Evolutionary conservation across 148 eudicot species (phyloP), one percentile per base, ranked within the genome.

Genomic region (Fagopyrum homotropicum): DNA sequence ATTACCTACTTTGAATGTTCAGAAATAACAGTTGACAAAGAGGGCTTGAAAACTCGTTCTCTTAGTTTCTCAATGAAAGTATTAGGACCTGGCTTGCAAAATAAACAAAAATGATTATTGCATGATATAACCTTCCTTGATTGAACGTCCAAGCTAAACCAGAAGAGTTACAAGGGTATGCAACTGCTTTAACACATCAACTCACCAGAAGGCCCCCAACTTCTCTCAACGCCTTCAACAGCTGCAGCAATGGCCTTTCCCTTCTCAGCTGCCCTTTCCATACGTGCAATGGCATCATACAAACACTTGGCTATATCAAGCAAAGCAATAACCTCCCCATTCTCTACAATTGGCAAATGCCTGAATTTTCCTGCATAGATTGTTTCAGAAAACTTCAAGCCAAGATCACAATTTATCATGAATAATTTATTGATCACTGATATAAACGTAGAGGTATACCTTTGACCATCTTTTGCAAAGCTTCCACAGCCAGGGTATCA

Each of bases 1-100:
- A 89, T 90, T 90, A 92, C 96, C 97, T 95, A 95, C 98, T 89
- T 95, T 90, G 96, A 84, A 88, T 88, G 90, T 82, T 90, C 97
- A 45, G 98, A 71, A 77, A 95, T 89, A 69, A 90, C 85, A 54
- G 94, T 95, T 19, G 97, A 92, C 86, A 95, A 78, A 30, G 96
- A 88, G 45, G 99, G 99, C 80, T 81, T 92, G 78, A 95, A 90
- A 80, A 95, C 80, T 46, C 86, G 85, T 72, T 95, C 99, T 76
- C 93, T 84, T 69, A 95, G 83, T 54, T 96, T 83, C 77, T 92
- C 99, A 77, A 95, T 79, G 79, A 95, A 95, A 49, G 97, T 81
- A 83, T 89, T 92, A 15, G 86, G 85, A 66, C 97, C 99, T 95
- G 78, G 30, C 73, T 77, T 73, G 45, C 71, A 68, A 76, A 44